Evolutionary conservation across 331 rosid genomes (phyloP), one percentile per base, ranked within the genome.

Genomic region (Rosa hybrid): DNA sequence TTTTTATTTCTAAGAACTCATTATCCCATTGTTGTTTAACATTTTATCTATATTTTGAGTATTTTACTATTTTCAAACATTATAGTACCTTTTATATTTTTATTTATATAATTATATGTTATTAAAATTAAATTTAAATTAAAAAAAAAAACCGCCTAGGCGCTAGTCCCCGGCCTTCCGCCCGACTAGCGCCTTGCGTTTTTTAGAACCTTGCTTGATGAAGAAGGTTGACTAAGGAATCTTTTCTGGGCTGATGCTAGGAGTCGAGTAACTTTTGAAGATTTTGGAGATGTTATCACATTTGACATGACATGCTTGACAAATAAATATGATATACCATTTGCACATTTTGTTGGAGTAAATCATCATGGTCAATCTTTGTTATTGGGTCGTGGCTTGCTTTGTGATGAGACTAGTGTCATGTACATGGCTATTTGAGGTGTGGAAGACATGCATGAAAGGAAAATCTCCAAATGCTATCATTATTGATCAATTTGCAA

Each of bases 351-450:
- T 65, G 46, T 65, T 14, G 46, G 45, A 1, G 21, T 13, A 6
- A 65, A 65, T 65, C 71, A 65, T 17, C 71, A 34, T 30, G 46
- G 71, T 16, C 71, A 65, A 34, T 65, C 71, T 34, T 5, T 65
- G 4, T 16, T 65, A 7, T 7, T 65, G 3, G 71, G 71, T 30
- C 34, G 45, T 16, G 71, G 46, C 0, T 38, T 65, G 12, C 6
- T 65, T 1, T 62, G 41, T 62, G 18, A 27, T 8, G 41, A 62
- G 18, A 38, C 21, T 30, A 65, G 0, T 4, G 5, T 34, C 46
- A 4, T 65, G 38, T 34, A 65, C 4, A 27, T 65, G 44, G 21
- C 2, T 65, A 65, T 65, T 16, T 7, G 23, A 65, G 4, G 12
- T 3, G 1, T 65, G 71, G 23, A 34, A 34, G 1, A 14, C 6